Base-by-base conservation (phyloP, 1,139 yeast species). In the Lizanozyma gosingica region DNA sequence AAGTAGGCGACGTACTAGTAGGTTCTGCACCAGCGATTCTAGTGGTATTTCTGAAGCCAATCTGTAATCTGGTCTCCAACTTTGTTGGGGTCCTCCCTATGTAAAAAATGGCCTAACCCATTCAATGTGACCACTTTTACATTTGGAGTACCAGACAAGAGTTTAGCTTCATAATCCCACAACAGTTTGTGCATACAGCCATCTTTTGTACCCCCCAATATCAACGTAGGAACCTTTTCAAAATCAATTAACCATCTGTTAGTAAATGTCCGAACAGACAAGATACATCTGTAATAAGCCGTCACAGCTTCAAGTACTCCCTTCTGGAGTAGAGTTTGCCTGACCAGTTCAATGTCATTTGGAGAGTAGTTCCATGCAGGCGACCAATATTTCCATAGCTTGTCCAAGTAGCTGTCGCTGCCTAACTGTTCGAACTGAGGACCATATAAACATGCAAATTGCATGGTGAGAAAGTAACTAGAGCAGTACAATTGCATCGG, bases 381-480 rank as follows among this genome's bases (percentile, higher is more conserved):
- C 2, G 71, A 63, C 75, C 75, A 69, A 46, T 50, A 63, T 37
- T 47, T 49, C 73, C 73, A 68, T 33, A 69, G 49, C 2, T 40
- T 34, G 44, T 60, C 60, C 49, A 69, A 55, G 45, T 69, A 69
- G 15, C 54, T 52, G 33, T 51, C 46, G 9, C 11, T 22, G 11
- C 29, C 29, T 6, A 11, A 6, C 11, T 22, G 9, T 22, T 6
- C 29, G 11, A 22, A 22, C 29, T 11, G 29, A 15, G 43, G 42
- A 3, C 45, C 47, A 48, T 67, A 68, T n/a, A 63, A 42, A 15
- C 37, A 43, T 11, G 55, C 43, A 32, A 48, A 40, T 42, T 68
- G 73, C 74, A 69, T 68, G 1, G 70, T 64, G n/a, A 67, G 39
- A 54, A 69, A 60, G 48, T 69, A 69, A 34, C 64, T 53, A 39